Evolutionary conservation across 2,329 filamentous ascomycete species (phyloP).

Genomic region (Trichophaea hybrida): DNA sequence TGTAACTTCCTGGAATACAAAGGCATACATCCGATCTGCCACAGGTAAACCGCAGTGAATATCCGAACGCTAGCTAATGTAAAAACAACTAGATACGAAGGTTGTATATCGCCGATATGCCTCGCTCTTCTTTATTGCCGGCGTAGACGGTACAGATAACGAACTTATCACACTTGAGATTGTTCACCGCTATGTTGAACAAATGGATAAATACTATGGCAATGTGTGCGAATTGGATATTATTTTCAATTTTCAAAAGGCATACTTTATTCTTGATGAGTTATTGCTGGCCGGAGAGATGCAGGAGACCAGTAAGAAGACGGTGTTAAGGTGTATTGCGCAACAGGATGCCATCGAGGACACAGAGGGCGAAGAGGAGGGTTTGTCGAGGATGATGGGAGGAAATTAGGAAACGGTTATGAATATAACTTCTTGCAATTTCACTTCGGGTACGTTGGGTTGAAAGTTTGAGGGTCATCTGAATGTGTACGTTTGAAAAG

Average conservation of each 20-base stretch:
- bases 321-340: conserved; percentile 85
- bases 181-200: conserved; percentile 97
- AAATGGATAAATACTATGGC: conserved; percentile 99
- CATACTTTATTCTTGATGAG: conserved; percentile 97
- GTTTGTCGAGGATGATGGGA: conserved; percentile 12
- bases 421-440: background rate
- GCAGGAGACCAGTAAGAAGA: conserved; percentile 99
- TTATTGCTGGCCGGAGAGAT: conserved; percentile 87
- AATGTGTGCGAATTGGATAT: conserved; percentile 99
- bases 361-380: conserved; percentile 56
- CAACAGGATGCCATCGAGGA: conserved; percentile 97
- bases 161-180: conserved; percentile 97
- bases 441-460: background rate
- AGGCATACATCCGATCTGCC: conserved; percentile 41
- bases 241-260: conserved; percentile 99
- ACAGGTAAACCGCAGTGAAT: conserved; percentile 7
- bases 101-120: conserved; percentile 98
- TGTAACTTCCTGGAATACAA: conserved; percentile 99
- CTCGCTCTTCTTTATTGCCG: conserved; percentile 97
- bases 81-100: conserved; percentile 62
- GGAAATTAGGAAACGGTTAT: background rate
- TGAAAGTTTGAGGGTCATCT: background rate
- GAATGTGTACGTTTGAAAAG: background rate
- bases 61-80: background rate
- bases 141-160: conserved; percentile 93